Percentiles rank a stretch among this genome's conserved stretches.
Conservation (phyloP, 2,329 filamentous ascomycete species). For the Calonectria pseudoreteaudii region DNA sequence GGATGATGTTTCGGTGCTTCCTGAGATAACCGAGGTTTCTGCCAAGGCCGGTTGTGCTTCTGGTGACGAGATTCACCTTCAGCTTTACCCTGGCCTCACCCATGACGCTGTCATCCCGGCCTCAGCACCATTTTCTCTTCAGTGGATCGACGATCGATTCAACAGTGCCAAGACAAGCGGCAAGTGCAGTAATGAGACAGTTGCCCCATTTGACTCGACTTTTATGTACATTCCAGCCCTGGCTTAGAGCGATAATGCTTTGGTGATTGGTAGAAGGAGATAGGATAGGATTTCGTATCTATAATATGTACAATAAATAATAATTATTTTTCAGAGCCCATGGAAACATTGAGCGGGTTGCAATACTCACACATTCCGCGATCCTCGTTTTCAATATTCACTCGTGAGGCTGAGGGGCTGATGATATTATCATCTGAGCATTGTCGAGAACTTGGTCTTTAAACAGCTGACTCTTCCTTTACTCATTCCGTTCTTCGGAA, state of each 20-base stretch:
- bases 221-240: neutral
- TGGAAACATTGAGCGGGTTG: too few relatives aligned
- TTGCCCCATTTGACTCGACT: neutral
- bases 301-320: neutral
- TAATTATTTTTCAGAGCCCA: too few relatives aligned
- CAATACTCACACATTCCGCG: too few relatives aligned
- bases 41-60: neutral
- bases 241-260: neutral
- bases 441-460: too few relatives aligned
- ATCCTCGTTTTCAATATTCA: too few relatives aligned
- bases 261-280: neutral
- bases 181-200: neutral
- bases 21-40: neutral
- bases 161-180: neutral
- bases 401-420: too few relatives aligned
- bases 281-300: neutral
- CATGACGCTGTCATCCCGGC: neutral
- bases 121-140: neutral
- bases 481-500: too few relatives aligned
- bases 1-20: neutral
- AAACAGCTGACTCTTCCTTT: too few relatives aligned
- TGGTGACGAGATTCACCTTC: neutral
- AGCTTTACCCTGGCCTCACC: neutral
- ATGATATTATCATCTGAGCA: too few relatives aligned
- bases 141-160: neutral